These are phyloP conservation scores for Teratosphaeria viscida DNA, from an alignment of 2,329 filamentous ascomycete genomes.

Conservation along the genomic window DNA sequence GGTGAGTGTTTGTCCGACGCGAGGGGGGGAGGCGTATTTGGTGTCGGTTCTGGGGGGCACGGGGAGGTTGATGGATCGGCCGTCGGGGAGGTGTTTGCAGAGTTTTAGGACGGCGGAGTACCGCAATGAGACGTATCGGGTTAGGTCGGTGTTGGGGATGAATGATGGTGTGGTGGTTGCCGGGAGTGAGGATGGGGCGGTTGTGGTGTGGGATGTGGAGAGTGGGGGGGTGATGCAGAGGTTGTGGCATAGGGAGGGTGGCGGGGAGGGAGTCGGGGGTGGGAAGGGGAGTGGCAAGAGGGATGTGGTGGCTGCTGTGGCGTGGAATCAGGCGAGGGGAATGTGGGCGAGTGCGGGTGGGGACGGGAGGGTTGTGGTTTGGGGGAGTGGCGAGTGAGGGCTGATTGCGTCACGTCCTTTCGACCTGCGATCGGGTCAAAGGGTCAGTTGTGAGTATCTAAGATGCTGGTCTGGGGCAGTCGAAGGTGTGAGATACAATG, in stretches of 20 bases:
- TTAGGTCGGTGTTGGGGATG: slow-evolving; percentile 64
- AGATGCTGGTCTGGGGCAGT: too few relatives aligned
- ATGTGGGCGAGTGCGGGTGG: slow-evolving; percentile 41
- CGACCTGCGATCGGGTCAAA: too few relatives aligned
- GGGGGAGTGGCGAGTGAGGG: slow-evolving; percentile 11
- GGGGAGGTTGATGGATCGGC: slow-evolving; percentile 70
- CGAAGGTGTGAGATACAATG: too few relatives aligned
- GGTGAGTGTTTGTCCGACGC: slow-evolving; percentile 63
- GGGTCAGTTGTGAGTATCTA: too few relatives aligned
- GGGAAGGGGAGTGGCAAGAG: slow-evolving; percentile 30
- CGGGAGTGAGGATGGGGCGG: slow-evolving; percentile 66
- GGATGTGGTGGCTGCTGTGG: slow-evolving; percentile 39
- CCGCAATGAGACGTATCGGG: slow-evolving; percentile 59
- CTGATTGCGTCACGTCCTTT: too few relatives aligned
- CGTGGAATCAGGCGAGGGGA: slow-evolving; percentile 35
- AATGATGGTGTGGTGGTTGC: slow-evolving; percentile 69
- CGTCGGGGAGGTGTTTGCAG: slow-evolving; percentile 61
- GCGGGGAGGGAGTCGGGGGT: slow-evolving; percentile 11
- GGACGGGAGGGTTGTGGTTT: slow-evolving; percentile 33
- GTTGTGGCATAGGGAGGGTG: slow-evolving; percentile 36
- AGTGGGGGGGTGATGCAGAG: slow-evolving; percentile 54
- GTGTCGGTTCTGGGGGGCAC: slow-evolving; percentile 66
- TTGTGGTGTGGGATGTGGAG: slow-evolving; percentile 78
- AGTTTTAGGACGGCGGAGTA: slow-evolving; percentile 51
- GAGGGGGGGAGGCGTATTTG: slow-evolving; percentile 63